Evolutionary conservation across 768 basidiomycete genomes (phyloP), one percentile per base, ranked within the genome.

Genomic region (Boletus subcaerulescens): DNA sequence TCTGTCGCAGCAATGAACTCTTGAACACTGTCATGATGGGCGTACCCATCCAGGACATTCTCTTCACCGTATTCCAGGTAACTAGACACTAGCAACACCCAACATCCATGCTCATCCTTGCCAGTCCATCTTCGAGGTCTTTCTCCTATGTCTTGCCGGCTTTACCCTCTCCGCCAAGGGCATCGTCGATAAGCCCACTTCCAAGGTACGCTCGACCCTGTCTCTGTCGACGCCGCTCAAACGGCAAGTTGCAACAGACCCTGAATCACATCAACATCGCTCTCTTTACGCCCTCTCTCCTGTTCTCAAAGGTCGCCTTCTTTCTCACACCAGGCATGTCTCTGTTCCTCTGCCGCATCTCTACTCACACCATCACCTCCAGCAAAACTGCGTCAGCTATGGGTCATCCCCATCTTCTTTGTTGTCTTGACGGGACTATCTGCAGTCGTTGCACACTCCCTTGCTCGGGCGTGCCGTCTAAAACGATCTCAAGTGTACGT

Each of bases 241-340:
- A 41, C 14, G 29, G 26, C 3, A n/a, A n/a, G n/a, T n/a, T n/a
- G n/a, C n/a, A 63, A 26, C 29, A 90, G 89, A 81, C 84, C 80
- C 74, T 92, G 18, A 93, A 92, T 63, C 77, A 81, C 20, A 73
- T 96, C 49, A 96, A 95, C 69, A 84, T 96, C 22, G 89, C 89
- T 0, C 81, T 98, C 32, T 97, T 98, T 74, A 92, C 90, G 0
- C 89, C 91, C 0, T 86, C 89, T 0, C 81, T 95, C 7, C 76
- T 96, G 32, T 95, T 96, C 73, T 93, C 91, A 13, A 98, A 97
- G 74, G 93, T 98, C 20, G 96, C 95, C 0, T 96, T 95, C 74
- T 91, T 89, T 68, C 71, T 94, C 40, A 83, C 88, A 0, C 93
- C 95, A 67, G 82, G 89, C 82, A 59, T 33, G 78, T 64, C 45